A percentile compares a stretch with the other conserved stretches of the same genome.
Evolutionary conservation across 1,284 basidiomycete genomes (phyloP).

Genomic region (Naganishia cerealis): DNA sequence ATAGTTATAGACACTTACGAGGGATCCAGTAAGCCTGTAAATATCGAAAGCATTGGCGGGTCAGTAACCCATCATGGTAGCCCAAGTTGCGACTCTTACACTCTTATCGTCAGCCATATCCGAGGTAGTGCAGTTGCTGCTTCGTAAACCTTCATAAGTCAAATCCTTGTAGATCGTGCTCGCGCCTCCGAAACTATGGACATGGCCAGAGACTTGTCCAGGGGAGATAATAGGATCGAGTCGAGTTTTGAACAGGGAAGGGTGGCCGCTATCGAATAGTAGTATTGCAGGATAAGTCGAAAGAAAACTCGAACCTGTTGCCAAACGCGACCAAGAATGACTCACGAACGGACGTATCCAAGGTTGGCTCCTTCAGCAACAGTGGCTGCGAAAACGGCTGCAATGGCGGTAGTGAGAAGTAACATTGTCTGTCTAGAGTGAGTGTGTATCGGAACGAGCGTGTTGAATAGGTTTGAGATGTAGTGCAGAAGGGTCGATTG

Average conservation of each 20-base stretch:
- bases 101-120: constrained; percentile 25
- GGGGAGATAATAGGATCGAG: constrained; percentile 20
- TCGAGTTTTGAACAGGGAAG: constrained; percentile 18
- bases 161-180: constrained; percentile 19
- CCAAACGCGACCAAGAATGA: neutral
- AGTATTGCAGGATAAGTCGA: neutral
- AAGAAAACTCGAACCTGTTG: neutral
- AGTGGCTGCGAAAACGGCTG: neutral
- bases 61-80: neutral
- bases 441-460: neutral
- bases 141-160: constrained; percentile 19
- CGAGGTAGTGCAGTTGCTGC: constrained; percentile 28
- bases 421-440: neutral
- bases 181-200: constrained; percentile 24
- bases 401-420: constrained; percentile 4
- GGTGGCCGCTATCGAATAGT: constrained; percentile 4
- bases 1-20: neutral
- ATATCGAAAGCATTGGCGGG: neutral
- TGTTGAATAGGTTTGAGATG: neutral
- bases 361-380: constrained; percentile 3
- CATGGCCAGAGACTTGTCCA: constrained; percentile 18
- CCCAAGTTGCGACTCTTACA: neutral
- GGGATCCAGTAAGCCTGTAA: constrained; percentile 20
- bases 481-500: neutral
- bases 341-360: constrained; percentile 10